A percentile compares a stretch with the other conserved stretches of the same genome.
These are phyloP conservation scores for Lippia alba DNA, from an alignment of 305 asterid species.

Conservation along the genomic window DNA sequence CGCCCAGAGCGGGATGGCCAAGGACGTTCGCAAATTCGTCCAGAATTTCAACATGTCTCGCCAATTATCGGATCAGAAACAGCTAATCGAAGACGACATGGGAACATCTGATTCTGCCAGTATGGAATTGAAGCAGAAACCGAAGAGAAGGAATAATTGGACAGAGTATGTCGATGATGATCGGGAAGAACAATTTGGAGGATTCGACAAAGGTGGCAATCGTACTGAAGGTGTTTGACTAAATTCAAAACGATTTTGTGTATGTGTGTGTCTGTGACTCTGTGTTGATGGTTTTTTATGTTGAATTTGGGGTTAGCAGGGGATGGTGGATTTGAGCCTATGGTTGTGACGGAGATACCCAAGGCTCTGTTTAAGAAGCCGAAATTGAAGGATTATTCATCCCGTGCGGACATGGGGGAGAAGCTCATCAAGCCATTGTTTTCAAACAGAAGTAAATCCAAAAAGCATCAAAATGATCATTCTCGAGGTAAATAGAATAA, in stretches of 20 bases:
- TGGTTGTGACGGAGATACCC: slow-evolving; percentile 70
- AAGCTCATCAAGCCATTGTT: slow-evolving; percentile 46
- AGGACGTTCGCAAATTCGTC: slow-evolving; percentile 75
- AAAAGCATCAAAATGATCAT: slow-evolving; percentile 33
- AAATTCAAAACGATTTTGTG: background rate
- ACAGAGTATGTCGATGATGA: slow-evolving; percentile 67
- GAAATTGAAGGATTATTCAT: slow-evolving; percentile 43
- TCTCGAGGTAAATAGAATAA: slow-evolving; percentile 37
- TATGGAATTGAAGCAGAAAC: slow-evolving; percentile 12
- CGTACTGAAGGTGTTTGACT: slow-evolving; percentile 45
- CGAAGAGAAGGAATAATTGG: slow-evolving; percentile 73
- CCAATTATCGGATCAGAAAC: slow-evolving; percentile 55
- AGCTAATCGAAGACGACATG: slow-evolving; percentile 10
- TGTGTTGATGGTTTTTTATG: slow-evolving; percentile 9
- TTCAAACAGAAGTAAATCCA: slow-evolving; percentile 37
- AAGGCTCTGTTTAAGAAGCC: slow-evolving; percentile 59
- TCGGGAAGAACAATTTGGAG: slow-evolving; percentile 37
- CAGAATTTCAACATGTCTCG: slow-evolving; percentile 93
- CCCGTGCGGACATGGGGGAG: slow-evolving; percentile 25
- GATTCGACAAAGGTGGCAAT: slow-evolving; percentile 27
- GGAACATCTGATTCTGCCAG: slow-evolving; percentile 26
- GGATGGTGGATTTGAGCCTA: slow-evolving; percentile 47
- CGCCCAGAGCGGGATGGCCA: slow-evolving; percentile 73
- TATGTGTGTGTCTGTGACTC: too few relatives aligned
- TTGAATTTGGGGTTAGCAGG: slow-evolving; percentile 49